phyloP scores from a whole-genome alignment of 2,329 filamentous ascomycete genomes.

The Fusarium virguliforme region DNA sequence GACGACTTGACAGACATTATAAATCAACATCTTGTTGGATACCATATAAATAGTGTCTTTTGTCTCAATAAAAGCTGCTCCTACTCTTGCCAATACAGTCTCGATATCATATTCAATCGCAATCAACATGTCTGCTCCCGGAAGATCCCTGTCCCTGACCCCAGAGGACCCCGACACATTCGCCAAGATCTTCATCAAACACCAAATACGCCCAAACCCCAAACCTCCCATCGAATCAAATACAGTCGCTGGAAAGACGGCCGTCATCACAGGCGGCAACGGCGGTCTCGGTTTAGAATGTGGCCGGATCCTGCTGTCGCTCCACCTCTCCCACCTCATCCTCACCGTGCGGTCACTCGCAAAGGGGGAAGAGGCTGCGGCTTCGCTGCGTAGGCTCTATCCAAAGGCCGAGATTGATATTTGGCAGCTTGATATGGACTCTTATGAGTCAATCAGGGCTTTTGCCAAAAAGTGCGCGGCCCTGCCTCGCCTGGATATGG shows the following conservation, averaged over 20 bases:
- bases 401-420: slow-evolving; percentile 57
- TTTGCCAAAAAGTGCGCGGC: slow-evolving; percentile 57
- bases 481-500: slow-evolving; percentile 60
- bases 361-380: slow-evolving; percentile 60
- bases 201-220: not conserved
- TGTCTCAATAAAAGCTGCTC: not conserved
- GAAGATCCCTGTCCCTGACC: not conserved
- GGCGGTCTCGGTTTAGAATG: slow-evolving; percentile 63
- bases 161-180: slow-evolving; percentile 4
- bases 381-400: slow-evolving; percentile 47
- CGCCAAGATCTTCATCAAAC: slow-evolving; percentile 6
- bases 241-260: slow-evolving; percentile 54
- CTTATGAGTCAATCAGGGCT: slow-evolving; percentile 60
- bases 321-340: slow-evolving; percentile 59
- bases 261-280: slow-evolving; percentile 64
- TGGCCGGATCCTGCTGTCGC: slow-evolving; percentile 58
- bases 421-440: slow-evolving; percentile 62
- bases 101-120: not conserved
- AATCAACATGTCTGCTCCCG: not conserved
- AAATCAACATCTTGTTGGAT: not conserved
- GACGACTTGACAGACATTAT: not conserved
- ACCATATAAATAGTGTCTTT: not conserved
- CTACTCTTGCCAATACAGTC: not conserved
- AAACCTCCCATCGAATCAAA: not conserved
- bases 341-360: slow-evolving; percentile 59